A percentile compares a stretch with the other conserved stretches of the same genome.
These are phyloP conservation scores for Lachancea mirantina DNA, from an alignment of 805 yeast species.

Conservation along the genomic window DNA sequence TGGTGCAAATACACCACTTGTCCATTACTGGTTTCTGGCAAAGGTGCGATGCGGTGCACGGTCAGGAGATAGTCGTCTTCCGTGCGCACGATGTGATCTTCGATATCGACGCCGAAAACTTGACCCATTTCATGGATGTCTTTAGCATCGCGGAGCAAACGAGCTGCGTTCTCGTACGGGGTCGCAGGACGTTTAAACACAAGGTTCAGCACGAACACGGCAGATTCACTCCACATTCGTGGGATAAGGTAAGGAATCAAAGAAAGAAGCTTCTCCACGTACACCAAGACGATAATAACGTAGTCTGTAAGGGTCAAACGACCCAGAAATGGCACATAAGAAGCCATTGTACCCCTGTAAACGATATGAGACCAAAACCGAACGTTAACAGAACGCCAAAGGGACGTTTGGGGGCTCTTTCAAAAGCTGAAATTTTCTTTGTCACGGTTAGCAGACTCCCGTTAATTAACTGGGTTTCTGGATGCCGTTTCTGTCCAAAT, in stretches of 20 bases:
- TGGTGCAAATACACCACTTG: conserved; percentile 80
- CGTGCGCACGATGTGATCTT: conserved; percentile 72
- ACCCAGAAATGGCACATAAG: conserved; percentile 36
- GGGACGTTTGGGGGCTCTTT: too few relatives aligned
- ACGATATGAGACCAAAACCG: too few relatives aligned
- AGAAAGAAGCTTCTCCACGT: conserved; percentile 43
- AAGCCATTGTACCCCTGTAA: conserved; percentile 7
- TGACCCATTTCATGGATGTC: conserved; percentile 59
- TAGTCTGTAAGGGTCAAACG: conserved; percentile 44
- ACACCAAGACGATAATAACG: conserved; percentile 42
- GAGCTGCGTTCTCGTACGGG: conserved; percentile 15
- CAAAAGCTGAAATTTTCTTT: too few relatives aligned
- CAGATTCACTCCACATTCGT: conserved; percentile 31
- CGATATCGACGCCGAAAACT: conserved; percentile 61
- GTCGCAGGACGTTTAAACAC: conserved; percentile 7
- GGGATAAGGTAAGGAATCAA: conserved; percentile 43
- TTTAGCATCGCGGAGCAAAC: conserved; percentile 31
- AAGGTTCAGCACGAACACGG: conserved; percentile 26
- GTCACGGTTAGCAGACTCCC: too few relatives aligned
- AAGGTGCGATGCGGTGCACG: conserved; percentile 58
- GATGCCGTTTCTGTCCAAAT: too few relatives aligned
- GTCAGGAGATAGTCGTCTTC: conserved; percentile 71
- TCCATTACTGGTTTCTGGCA: conserved; percentile 22
- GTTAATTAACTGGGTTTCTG: too few relatives aligned
- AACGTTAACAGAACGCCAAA: too few relatives aligned